Base-by-base conservation (phyloP, 2,329 filamentous ascomycete genomes). In the Talaromyces sp. region DNA sequence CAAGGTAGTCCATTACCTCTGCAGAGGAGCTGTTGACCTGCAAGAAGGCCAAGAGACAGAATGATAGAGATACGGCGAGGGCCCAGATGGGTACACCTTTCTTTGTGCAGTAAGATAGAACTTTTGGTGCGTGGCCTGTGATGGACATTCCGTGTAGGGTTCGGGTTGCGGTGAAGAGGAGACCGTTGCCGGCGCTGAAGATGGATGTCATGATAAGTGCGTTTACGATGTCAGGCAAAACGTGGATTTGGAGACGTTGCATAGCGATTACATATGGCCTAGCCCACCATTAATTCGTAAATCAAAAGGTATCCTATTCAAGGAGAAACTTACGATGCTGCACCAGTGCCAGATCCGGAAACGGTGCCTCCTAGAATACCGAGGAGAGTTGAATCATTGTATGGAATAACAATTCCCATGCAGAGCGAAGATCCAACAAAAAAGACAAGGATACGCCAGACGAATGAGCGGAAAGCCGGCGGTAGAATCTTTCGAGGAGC, bases 361-460 rank as follows among this genome's bases (percentile, higher is more conserved):
- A 62, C 72, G 5, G 22, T 43, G 49, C 73, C 72, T 69, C 87
- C 87, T n/a, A 79, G 76, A 8, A 91, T 85, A 0, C 85, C 74
- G 0, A 67, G 0, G 45, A 84, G 85, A 81, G 62, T 54, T 4
- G 56, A 31, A 52, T 60, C 56, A n/a, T 92, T 79, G 81, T 89
- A 92, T 1, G 89, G 88, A 10, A 93, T 88, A 63, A 88, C 83
- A 85, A 91, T 89, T 72, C 90, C 89, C 66, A 93, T 80, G 63
- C 92, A 82, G 65, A 93, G 83, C 37, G 92, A 87, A n/a, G 85
- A 87, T 64, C 91, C 76, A 73, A 87, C 83, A 82, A 93, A 93
- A 82, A 93, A 93, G 80, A 92, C 80, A 69, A 90, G 77, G 74
- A 93, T 92, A 66, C 90, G 89, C 80, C 86, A 92, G 77, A 93